A percentile compares a stretch with the other conserved stretches of the same genome.
phyloP scores from a whole-genome alignment of 352 stramenopile species.

The Nothophytophthora sp. region DNA sequence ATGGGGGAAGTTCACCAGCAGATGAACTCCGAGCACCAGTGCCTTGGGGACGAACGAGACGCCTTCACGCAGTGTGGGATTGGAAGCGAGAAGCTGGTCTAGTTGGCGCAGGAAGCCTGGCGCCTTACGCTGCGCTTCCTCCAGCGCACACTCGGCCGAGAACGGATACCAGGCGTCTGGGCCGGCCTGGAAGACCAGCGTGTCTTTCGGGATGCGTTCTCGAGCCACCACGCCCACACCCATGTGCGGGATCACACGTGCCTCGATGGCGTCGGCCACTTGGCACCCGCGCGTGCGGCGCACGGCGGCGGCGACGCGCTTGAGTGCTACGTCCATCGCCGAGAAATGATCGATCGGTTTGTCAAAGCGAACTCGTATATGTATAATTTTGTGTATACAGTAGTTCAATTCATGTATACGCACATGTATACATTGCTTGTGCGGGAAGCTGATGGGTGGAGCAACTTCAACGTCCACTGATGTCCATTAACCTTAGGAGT shows the following conservation, averaged over 20 bases:
- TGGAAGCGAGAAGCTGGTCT: constrained; percentile 44
- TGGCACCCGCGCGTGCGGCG: constrained; percentile 51
- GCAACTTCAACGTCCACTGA: too few relatives aligned
- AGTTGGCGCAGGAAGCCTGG: constrained; percentile 66
- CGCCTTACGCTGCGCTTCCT: constrained; percentile 59
- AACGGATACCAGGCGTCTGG: constrained; percentile 69
- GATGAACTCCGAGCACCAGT: constrained; percentile 64
- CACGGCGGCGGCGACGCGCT: constrained; percentile 53
- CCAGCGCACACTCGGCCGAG: constrained; percentile 68
- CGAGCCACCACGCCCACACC: constrained; percentile 66
- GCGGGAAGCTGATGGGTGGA: too few relatives aligned
- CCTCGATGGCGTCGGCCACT: constrained; percentile 57
- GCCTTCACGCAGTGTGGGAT: constrained; percentile 18
- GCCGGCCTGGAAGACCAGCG: constrained; percentile 63
- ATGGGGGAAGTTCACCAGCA: constrained; percentile 60
- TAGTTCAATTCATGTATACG: not conserved
- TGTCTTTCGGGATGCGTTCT: constrained; percentile 54
- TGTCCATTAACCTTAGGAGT: too few relatives aligned
- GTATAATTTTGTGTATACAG: constrained; percentile 1
- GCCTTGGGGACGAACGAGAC: constrained; percentile 65
- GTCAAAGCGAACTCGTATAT: constrained; percentile 12
- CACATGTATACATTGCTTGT: too few relatives aligned
- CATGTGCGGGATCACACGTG: constrained; percentile 49
- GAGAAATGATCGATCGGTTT: constrained; percentile 4
- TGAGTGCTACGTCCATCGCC: constrained; percentile 39